Conservation (phyloP, 2,329 filamentous ascomycete species). For the Neofusicoccum parvum region DNA sequence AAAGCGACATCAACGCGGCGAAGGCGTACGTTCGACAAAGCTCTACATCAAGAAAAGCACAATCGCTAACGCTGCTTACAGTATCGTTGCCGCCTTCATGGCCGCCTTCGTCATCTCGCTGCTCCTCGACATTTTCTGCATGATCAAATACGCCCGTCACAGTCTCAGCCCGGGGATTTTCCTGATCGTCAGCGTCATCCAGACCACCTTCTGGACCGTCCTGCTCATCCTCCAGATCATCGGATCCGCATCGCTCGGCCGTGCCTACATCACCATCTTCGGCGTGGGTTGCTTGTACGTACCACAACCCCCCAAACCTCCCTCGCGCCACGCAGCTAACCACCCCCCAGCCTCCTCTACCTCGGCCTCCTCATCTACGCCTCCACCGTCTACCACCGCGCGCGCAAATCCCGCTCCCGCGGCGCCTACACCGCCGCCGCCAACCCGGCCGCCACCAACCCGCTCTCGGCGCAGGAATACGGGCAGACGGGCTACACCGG, state of each 20-base stretch:
- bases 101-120: slow-evolving; percentile 36
- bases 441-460: background rate
- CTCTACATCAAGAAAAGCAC: too few relatives aligned
- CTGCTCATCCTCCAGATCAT: slow-evolving; percentile 37
- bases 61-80: slow-evolving; percentile 28
- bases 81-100: slow-evolving; percentile 35
- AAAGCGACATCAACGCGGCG: background rate
- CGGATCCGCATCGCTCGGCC: slow-evolving; percentile 25
- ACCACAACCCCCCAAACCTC: background rate
- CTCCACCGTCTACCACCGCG: slow-evolving; percentile 1
- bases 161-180: slow-evolving; percentile 36
- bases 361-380: slow-evolving; percentile 20
- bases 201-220: slow-evolving; percentile 38
- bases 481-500: background rate
- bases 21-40: background rate
- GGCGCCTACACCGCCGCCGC: background rate
- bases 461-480: slow-evolving; percentile 1
- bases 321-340: background rate
- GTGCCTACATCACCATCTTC: slow-evolving; percentile 30
- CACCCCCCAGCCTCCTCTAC: background rate
- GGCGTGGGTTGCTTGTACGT: slow-evolving; percentile 39
- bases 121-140: slow-evolving; percentile 37
- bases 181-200: slow-evolving; percentile 39
- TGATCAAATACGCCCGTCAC: slow-evolving; percentile 37
- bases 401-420: background rate